Percentiles rank a stretch among this genome's conserved stretches.
These are phyloP conservation scores for Trichoderma erinaceum DNA, from an alignment of 495 filamentous ascomycete species.

Conservation along the genomic window DNA sequence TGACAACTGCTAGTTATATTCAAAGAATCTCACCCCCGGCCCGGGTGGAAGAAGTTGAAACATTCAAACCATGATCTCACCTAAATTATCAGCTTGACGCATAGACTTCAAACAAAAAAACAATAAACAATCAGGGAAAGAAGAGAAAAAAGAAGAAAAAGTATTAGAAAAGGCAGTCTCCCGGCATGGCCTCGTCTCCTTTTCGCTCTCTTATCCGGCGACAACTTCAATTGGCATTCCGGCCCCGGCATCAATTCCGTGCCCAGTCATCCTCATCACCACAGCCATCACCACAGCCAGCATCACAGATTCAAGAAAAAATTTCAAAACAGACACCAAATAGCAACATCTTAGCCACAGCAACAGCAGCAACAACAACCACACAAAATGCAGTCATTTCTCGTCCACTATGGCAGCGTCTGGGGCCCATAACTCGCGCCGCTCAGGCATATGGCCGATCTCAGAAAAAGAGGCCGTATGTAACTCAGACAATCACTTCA, in stretches of 20 bases:
- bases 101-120: not conserved
- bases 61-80: not conserved
- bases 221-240: not conserved
- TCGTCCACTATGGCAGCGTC: conserved; percentile 44
- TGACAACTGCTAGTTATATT: not conserved
- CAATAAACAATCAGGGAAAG: not conserved
- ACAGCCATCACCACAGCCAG: not conserved
- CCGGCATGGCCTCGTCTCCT: not conserved
- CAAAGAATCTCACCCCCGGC: not conserved
- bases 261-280: conserved; percentile 5
- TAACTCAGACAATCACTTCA: conserved; percentile 69
- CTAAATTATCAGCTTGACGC: not conserved
- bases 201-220: conserved; percentile 5
- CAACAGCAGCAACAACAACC: conserved; percentile 26
- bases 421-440: conserved; percentile 52
- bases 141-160: not conserved
- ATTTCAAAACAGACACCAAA: not conserved
- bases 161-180: not conserved
- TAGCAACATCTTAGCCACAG: not conserved
- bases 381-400: conserved; percentile 39
- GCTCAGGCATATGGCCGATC: conserved; percentile 65
- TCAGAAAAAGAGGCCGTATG: conserved; percentile 64
- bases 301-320: not conserved
- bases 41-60: not conserved
- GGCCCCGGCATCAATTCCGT: not conserved